Percentiles rank a stretch among this genome's conserved stretches.
Evolutionary conservation across 495 filamentous ascomycete genomes (phyloP).

Genomic region (Pyrenopolyporus hunteri): DNA sequence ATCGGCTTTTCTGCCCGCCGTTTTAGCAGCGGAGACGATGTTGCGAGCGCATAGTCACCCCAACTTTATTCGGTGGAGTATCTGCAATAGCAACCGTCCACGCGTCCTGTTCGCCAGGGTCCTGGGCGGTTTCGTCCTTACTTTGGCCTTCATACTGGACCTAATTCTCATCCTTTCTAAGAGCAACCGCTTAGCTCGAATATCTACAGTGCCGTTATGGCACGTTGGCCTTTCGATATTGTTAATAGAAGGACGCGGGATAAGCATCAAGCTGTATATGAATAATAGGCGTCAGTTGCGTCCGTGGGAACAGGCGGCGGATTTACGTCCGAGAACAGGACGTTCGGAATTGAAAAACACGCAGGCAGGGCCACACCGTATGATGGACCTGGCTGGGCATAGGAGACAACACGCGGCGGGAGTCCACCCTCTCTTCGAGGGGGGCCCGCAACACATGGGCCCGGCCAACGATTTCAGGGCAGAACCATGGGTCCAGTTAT

Average conservation of each 20-base stretch:
- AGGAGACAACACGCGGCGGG: conserved; percentile 3
- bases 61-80: conserved; percentile 71
- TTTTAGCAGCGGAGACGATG: conserved; percentile 61
- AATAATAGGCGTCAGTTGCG: conserved; percentile 64
- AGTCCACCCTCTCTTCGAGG: conserved; percentile 44
- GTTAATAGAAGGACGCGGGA: conserved; percentile 64
- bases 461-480: conserved; percentile 63
- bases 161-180: conserved; percentile 63
- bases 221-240: conserved; percentile 66
- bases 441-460: conserved; percentile 54
- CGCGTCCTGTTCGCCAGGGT: conserved; percentile 63
- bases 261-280: conserved; percentile 66
- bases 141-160: conserved; percentile 57
- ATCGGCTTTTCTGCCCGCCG: conserved; percentile 63
- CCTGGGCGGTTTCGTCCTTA: conserved; percentile 57
- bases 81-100: conserved; percentile 66
- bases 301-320: conserved; percentile 63
- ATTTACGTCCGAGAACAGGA: conserved; percentile 30
- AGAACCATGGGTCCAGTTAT: conserved; percentile 65
- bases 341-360: not conserved
- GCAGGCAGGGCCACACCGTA: not conserved
- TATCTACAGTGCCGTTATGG: conserved; percentile 61
- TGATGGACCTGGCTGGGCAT: conserved; percentile 29
- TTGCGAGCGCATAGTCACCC: conserved; percentile 68
- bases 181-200: conserved; percentile 58